These are phyloP conservation scores for Syncephalastrum racemosum DNA, from an alignment of 371 early-diverging fungal genomes.

Conservation along the genomic window DNA sequence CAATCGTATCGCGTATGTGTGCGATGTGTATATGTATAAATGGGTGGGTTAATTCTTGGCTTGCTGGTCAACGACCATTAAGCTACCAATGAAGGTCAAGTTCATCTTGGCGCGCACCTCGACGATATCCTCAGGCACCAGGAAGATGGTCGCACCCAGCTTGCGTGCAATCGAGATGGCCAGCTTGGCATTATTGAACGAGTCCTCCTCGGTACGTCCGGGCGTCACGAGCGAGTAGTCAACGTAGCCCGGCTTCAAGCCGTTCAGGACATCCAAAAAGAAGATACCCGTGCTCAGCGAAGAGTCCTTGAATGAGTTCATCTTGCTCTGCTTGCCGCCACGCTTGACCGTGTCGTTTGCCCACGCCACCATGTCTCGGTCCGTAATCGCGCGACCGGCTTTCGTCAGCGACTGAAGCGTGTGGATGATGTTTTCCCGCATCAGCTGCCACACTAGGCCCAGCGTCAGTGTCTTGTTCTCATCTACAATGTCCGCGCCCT, in stretches of 20 bases:
- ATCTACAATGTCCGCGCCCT: constrained; percentile 93
- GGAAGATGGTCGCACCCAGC: constrained; percentile 96
- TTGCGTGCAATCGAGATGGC: constrained; percentile 97
- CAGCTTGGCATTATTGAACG: constrained; percentile 89
- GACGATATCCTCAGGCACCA: constrained; percentile 95
- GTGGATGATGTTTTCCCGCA: constrained; percentile 94
- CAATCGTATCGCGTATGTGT: too few relatives aligned
- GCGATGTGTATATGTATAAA: too few relatives aligned
- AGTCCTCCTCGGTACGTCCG: constrained; percentile 82
- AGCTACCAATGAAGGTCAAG: constrained; percentile 85
- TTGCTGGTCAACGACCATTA: constrained; percentile 74
- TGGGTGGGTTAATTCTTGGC: not conserved
- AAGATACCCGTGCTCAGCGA: constrained; percentile 76
- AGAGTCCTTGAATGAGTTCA: constrained; percentile 84
- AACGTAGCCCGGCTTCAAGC: constrained; percentile 87
- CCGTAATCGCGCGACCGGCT: constrained; percentile 81
- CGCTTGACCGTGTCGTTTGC: constrained; percentile 80
- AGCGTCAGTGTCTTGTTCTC: constrained; percentile 87
- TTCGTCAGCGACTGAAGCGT: constrained; percentile 84
- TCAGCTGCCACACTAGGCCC: constrained; percentile 93
- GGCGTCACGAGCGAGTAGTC: constrained; percentile 84
- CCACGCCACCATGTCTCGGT: constrained; percentile 91
- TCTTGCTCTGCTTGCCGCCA: constrained; percentile 69
- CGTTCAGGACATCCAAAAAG: constrained; percentile 90
- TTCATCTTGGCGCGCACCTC: constrained; percentile 94